Evolutionary conservation across 2,329 filamentous ascomycete genomes (phyloP).

Genomic region (Ceratocystis destructans): DNA sequence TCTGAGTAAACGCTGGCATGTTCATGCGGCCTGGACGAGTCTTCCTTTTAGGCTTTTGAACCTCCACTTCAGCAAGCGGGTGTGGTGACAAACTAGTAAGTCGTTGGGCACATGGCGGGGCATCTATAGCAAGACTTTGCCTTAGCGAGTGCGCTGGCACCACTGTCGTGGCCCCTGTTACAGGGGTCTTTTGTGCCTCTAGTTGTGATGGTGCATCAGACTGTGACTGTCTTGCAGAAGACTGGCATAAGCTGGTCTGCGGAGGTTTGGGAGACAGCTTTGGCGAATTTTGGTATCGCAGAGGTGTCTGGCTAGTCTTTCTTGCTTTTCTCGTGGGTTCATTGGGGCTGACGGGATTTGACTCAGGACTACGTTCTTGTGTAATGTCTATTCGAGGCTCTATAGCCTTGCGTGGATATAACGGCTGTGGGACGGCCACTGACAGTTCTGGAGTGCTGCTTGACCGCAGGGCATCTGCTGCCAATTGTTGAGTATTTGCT

Average conservation of each 20-base stretch:
- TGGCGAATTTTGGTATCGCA: neutral
- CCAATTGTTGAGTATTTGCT: neutral
- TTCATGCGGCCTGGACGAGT: slow-evolving; percentile 14
- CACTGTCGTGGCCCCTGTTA: slow-evolving; percentile 2
- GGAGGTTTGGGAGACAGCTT: neutral
- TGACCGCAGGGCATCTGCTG: neutral
- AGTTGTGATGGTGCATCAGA: slow-evolving; percentile 1
- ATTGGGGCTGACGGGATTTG: neutral
- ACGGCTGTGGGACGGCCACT: neutral
- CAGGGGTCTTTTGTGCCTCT: neutral
- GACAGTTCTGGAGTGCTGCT: neutral
- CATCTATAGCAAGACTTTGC: neutral
- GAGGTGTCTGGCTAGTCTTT: neutral
- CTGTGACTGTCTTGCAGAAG: neutral
- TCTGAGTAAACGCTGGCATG: slow-evolving; percentile 11
- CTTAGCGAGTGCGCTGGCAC: slow-evolving; percentile 4
- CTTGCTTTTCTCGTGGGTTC: neutral
- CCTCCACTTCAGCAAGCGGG: neutral
- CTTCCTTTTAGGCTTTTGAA: neutral
- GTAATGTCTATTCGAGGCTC: neutral
- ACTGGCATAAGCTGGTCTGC: neutral
- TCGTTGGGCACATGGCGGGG: slow-evolving; percentile 9
- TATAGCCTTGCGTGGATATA: neutral
- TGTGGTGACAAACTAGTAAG: neutral
- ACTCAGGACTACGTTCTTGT: neutral